Evolutionary conservation across 768 basidiomycete species (phyloP).

Genomic region (Astraeus odoratus): DNA sequence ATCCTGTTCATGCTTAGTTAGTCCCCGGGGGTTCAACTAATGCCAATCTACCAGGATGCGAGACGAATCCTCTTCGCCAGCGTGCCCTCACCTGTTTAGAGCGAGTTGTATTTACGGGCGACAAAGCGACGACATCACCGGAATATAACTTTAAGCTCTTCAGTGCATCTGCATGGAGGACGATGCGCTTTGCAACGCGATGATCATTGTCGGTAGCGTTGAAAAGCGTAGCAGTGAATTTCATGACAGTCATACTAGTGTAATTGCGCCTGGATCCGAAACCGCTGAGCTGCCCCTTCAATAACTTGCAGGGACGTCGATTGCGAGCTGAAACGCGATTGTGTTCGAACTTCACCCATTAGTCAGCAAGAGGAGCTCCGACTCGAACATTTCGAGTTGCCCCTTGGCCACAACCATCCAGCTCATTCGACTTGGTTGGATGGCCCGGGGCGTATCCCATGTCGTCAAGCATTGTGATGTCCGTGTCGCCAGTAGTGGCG

Average conservation of each 20-base stretch:
- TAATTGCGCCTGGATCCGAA: not conserved
- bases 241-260: slow-evolving; percentile 22
- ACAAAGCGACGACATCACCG: slow-evolving; percentile 61
- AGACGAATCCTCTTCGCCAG: slow-evolving; percentile 6
- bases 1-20: slow-evolving; percentile 31
- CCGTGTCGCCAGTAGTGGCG: too few relatives aligned
- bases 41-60: slow-evolving; percentile 2
- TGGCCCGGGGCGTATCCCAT: too few relatives aligned
- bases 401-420: too few relatives aligned
- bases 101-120: slow-evolving; percentile 29
- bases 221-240: slow-evolving; percentile 35
- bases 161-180: slow-evolving; percentile 54
- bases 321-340: too few relatives aligned
- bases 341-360: too few relatives aligned
- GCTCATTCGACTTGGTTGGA: too few relatives aligned
- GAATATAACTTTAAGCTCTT: slow-evolving; percentile 57
- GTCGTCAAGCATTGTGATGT: too few relatives aligned
- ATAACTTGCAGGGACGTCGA: too few relatives aligned
- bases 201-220: slow-evolving; percentile 30
- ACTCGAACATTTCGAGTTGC: too few relatives aligned
- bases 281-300: too few relatives aligned
- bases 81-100: slow-evolving; percentile 29
- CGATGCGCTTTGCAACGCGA: slow-evolving; percentile 56
- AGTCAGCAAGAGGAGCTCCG: too few relatives aligned
- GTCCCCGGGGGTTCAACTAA: slow-evolving; percentile 8